Evolutionary conservation across 352 stramenopile genomes (phyloP).

Genomic region (Elongisporangium anandrum): DNA sequence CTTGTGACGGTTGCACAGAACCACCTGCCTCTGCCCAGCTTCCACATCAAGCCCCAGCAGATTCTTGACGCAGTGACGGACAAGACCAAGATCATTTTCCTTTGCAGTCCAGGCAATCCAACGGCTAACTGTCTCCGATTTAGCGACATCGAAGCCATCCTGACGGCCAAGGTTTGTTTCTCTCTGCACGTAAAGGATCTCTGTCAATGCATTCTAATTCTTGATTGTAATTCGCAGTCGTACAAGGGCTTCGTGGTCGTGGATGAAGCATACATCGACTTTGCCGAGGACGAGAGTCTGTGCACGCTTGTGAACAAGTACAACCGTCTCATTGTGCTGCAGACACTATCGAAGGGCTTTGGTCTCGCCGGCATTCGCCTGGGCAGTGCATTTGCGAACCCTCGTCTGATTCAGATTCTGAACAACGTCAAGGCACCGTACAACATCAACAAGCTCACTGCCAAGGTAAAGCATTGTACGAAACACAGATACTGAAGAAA

Average conservation of each 20-base stretch:
- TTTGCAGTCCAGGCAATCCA: constrained; percentile 98
- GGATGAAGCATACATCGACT: constrained; percentile 99
- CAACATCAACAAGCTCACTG: constrained; percentile 98
- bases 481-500: no score
- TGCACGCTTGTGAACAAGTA: constrained; percentile 91
- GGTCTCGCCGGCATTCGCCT: constrained; percentile 95
- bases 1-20: constrained; percentile 12
- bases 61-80: constrained; percentile 88
- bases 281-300: constrained; percentile 72
- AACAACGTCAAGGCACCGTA: constrained; percentile 99
- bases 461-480: constrained; percentile 46
- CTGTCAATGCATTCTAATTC: no score
- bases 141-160: constrained; percentile 87
- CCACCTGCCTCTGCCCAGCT: constrained; percentile 47
- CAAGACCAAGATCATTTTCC: constrained; percentile 95
- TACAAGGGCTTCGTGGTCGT: constrained; percentile 96
- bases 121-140: constrained; percentile 93
- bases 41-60: constrained; percentile 81
- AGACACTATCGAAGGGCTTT: constrained; percentile 98
- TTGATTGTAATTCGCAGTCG: constrained; percentile 37
- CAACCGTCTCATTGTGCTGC: constrained; percentile 94
- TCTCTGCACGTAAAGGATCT: no score
- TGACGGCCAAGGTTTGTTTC: constrained; percentile 58
- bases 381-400: constrained; percentile 89
- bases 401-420: constrained; percentile 95